Evolutionary conservation across 768 basidiomycete species (phyloP).

Genomic region (Collybia sordida): DNA sequence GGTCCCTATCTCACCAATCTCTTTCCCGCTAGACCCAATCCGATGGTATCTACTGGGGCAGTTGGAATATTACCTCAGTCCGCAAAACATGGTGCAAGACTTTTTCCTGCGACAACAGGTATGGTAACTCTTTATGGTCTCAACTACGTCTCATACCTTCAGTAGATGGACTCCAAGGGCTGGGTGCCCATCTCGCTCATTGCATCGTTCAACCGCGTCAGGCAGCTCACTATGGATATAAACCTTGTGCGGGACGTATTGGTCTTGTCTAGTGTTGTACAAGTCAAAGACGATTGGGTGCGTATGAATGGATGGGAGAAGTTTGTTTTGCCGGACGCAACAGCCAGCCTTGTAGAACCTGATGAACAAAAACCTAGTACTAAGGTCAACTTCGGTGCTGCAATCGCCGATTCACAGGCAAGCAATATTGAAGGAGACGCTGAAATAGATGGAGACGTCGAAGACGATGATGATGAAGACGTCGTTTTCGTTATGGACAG

Average conservation of each 20-base stretch:
- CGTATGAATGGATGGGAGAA: slow-evolving; percentile 68
- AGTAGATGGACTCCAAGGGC: slow-evolving; percentile 85
- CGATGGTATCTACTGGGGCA: slow-evolving; percentile 75
- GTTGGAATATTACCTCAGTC: slow-evolving; percentile 89
- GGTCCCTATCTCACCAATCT: slow-evolving; percentile 40
- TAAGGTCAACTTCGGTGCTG: neutral
- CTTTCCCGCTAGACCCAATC: slow-evolving; percentile 64
- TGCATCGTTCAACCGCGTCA: slow-evolving; percentile 86
- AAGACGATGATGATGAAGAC: slow-evolving; percentile 73
- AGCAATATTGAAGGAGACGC: slow-evolving; percentile 15
- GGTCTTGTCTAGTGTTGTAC: slow-evolving; percentile 61
- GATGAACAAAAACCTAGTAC: slow-evolving; percentile 9
- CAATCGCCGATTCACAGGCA: neutral
- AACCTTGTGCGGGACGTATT: slow-evolving; percentile 72
- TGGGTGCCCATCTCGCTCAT: slow-evolving; percentile 84
- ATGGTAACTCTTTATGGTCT: slow-evolving; percentile 21
- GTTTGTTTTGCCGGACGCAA: slow-evolving; percentile 65
- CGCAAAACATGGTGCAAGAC: slow-evolving; percentile 89
- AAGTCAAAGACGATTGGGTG: slow-evolving; percentile 68
- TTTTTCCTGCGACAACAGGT: slow-evolving; percentile 79
- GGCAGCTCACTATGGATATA: slow-evolving; percentile 56
- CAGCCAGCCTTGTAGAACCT: slow-evolving; percentile 38
- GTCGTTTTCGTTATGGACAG: slow-evolving; percentile 64
- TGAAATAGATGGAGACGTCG: slow-evolving; percentile 30
- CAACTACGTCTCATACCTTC: neutral